Evolutionary conservation across 176 grass and related monocot genomes (phyloP).

Genomic region (Neostapfia colusana): DNA sequence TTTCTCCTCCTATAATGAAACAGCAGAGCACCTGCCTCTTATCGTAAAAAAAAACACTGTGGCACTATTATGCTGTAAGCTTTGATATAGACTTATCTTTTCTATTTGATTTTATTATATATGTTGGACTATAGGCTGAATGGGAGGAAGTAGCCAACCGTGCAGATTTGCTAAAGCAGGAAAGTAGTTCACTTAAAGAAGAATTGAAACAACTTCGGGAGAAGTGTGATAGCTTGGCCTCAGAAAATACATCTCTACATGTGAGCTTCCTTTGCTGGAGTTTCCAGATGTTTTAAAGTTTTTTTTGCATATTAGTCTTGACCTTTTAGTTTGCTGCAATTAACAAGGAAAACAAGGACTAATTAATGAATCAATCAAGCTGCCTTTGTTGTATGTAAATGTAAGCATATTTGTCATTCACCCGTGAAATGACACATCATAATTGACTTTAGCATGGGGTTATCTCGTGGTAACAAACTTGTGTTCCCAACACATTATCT

Average conservation of each 20-base stretch:
- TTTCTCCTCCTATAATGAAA: too few relatives aligned
- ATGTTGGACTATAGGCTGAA: conserved; percentile 46
- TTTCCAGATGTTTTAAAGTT: not conserved
- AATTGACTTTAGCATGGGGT: not conserved
- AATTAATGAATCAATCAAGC: not conserved
- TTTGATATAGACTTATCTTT: not conserved
- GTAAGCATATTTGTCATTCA: too few relatives aligned
- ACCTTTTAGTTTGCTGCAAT: conserved; percentile 8
- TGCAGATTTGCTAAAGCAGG: conserved; percentile 59
- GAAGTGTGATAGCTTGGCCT: conserved; percentile 57
- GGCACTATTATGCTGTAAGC: not conserved
- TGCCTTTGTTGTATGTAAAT: not conserved
- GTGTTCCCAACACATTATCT: not conserved
- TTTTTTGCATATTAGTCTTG: not conserved
- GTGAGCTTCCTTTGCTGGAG: conserved; percentile 38
- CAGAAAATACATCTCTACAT: conserved; percentile 59
- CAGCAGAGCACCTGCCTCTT: too few relatives aligned
- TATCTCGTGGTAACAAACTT: not conserved
- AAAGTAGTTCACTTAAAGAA: conserved; percentile 63
- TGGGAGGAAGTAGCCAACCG: conserved; percentile 63
- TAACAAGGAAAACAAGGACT: not conserved
- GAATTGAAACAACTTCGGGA: conserved; percentile 58
- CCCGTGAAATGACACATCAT: not conserved
- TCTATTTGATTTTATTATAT: conserved; percentile 20
- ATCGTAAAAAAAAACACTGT: not conserved